Evolutionary conservation across 306 rosid species (phyloP).

Genomic region (Vigna unguiculata): DNA sequence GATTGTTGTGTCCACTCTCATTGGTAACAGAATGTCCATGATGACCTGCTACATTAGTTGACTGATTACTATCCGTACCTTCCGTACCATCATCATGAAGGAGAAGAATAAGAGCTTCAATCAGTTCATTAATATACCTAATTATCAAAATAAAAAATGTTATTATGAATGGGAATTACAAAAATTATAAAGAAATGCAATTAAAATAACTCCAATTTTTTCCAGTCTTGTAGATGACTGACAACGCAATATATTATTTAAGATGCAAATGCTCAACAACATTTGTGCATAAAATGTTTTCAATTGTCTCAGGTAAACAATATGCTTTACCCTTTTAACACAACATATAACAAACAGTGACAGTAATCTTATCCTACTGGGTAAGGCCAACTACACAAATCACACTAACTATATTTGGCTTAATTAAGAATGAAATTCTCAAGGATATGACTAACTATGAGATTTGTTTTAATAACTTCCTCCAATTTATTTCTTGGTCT

Average conservation of each 20-base stretch:
- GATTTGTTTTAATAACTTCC: not conserved
- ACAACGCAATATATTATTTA: conserved; percentile 8
- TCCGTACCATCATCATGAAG: conserved; percentile 56
- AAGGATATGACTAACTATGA: not conserved
- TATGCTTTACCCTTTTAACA: conserved; percentile 7
- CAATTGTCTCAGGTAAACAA: conserved; percentile 6
- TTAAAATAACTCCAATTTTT: not conserved
- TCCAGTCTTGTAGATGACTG: conserved; percentile 12
- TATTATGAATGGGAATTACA: conserved; percentile 37
- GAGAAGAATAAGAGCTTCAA: conserved; percentile 72
- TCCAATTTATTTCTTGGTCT: not conserved
- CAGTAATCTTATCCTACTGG: not conserved
- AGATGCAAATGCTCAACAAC: conserved; percentile 20
- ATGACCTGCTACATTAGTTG: conserved; percentile 52
- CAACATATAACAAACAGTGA: not conserved
- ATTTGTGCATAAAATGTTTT: conserved; percentile 13
- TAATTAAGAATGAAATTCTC: not conserved
- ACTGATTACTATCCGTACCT: conserved; percentile 51
- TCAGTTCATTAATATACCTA: conserved; percentile 90
- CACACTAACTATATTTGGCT: not conserved
- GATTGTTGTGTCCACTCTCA: conserved; percentile 44
- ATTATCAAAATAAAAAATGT: conserved; percentile 43
- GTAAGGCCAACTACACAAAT: not conserved
- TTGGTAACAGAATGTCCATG: conserved; percentile 56
- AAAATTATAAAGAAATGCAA: conserved; percentile 5